Percentiles rank a stretch among this genome's conserved stretches.
Conservation (phyloP, 202 grass and related monocot species). For the Schoenoplectus triqueter region DNA sequence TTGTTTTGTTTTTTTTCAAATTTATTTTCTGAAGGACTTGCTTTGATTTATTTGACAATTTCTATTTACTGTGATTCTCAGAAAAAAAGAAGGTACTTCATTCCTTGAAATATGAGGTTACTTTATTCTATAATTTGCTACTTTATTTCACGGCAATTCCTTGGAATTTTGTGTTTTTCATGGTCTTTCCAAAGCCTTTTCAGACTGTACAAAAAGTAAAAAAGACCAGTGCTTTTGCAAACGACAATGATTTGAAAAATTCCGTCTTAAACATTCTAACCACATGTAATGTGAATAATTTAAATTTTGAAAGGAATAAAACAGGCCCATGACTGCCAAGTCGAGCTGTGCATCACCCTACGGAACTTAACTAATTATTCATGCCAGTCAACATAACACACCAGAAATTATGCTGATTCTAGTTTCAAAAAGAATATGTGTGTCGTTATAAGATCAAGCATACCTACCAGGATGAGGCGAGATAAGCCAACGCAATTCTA, state of each 20-base stretch:
- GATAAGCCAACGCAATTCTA: slow-evolving; percentile 41
- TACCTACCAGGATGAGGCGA: slow-evolving; percentile 68
- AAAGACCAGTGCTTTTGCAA: background rate
- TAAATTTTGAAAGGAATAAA: background rate
- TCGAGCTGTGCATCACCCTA: background rate
- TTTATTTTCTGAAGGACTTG: no score
- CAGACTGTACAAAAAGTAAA: background rate
- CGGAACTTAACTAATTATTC: slow-evolving; percentile 1
- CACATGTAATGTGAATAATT: background rate
- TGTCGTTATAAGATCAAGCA: background rate
- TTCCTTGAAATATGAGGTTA: background rate
- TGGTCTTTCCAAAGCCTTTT: slow-evolving; percentile 7
- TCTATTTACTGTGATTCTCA: background rate
- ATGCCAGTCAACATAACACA: background rate
- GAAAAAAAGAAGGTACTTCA: background rate
- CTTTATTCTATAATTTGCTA: background rate
- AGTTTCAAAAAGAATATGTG: background rate
- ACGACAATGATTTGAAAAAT: background rate
- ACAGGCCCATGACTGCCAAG: background rate
- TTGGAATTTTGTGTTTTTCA: background rate
- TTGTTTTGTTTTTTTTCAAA: background rate
- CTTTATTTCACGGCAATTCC: background rate
- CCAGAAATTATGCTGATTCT: background rate
- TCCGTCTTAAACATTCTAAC: background rate
- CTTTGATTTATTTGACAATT: background rate